Evolutionary conservation across 75 land plant species (phyloP).

Genomic region (Picea glauca): DNA sequence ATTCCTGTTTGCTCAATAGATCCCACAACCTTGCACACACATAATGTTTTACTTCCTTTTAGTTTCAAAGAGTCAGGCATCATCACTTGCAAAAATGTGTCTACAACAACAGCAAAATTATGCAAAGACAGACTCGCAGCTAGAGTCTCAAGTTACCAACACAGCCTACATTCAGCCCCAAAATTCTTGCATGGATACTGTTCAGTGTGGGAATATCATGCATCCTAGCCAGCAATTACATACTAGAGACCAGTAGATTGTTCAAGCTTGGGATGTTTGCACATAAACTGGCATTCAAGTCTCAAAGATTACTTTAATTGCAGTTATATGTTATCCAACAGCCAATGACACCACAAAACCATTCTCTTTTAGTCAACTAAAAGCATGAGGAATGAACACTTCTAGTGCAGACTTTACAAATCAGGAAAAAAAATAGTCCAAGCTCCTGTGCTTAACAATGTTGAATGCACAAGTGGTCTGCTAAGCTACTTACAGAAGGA

Average conservation of each 20-base stretch:
- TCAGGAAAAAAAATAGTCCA: background rate
- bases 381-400: background rate
- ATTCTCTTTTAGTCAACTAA: background rate
- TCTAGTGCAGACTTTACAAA: background rate
- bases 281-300: background rate
- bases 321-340: background rate
- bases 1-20: conserved; percentile 60
- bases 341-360: background rate
- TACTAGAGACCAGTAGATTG: background rate
- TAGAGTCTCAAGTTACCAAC: background rate
- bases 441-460: background rate
- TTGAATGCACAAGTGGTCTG: background rate
- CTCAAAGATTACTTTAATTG: background rate
- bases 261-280: background rate
- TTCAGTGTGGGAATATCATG: background rate
- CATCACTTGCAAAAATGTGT: background rate
- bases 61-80: background rate
- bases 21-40: conserved; percentile 73
- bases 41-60: background rate
- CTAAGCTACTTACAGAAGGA: conserved; percentile 68
- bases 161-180: background rate
- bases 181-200: background rate
- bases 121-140: background rate
- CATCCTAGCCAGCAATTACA: background rate
- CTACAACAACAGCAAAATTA: background rate